Evolutionary conservation across 805 yeast species (phyloP).

Genomic region (Saturnispora sanitii): DNA sequence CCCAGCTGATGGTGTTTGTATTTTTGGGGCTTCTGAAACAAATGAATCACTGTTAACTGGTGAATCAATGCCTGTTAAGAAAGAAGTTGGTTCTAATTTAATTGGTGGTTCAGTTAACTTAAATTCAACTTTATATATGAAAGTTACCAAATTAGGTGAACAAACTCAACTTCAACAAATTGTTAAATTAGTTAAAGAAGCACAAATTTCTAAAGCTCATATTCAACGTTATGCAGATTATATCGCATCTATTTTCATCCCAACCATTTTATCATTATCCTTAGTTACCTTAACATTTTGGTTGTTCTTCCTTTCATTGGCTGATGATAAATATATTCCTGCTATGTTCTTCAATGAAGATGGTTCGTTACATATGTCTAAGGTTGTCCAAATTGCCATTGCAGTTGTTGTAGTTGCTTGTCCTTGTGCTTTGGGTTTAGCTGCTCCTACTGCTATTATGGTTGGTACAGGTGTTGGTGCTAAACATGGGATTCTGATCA

Average conservation of each 20-base stretch:
- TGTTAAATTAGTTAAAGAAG: conserved; percentile 75
- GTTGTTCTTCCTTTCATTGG: conserved; percentile 31
- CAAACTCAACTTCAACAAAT: conserved; percentile 83
- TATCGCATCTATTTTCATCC: conserved; percentile 80
- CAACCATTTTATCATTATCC: conserved; percentile 55
- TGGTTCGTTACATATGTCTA: conserved; percentile 18
- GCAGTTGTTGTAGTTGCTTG: conserved; percentile 96
- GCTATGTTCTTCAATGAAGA: conserved; percentile 19
- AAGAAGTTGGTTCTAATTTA: conserved; percentile 49
- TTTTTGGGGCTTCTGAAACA: conserved; percentile 70
- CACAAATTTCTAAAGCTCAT: conserved; percentile 84
- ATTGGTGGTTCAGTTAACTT: conserved; percentile 92
- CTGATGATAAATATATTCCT: conserved; percentile 17
- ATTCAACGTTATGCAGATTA: conserved; percentile 83
- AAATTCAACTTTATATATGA: conserved; percentile 56
- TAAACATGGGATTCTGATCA: conserved; percentile 74
- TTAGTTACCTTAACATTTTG: conserved; percentile 56
- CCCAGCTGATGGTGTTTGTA: conserved; percentile 84
- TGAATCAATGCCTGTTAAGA: conserved; percentile 70
- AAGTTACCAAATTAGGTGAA: conserved; percentile 64
- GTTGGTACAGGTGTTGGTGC: conserved; percentile 98
- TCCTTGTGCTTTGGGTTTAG: conserved; percentile 95
- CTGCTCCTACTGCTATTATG: conserved; percentile 98
- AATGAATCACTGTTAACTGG: conserved; percentile 92
- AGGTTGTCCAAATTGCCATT: conserved; percentile 60